Evolutionary conservation across 108 stramenopile genomes (phyloP), one percentile per base, ranked within the genome.

Genomic region (Cyclostephanos invisitatus): DNA sequence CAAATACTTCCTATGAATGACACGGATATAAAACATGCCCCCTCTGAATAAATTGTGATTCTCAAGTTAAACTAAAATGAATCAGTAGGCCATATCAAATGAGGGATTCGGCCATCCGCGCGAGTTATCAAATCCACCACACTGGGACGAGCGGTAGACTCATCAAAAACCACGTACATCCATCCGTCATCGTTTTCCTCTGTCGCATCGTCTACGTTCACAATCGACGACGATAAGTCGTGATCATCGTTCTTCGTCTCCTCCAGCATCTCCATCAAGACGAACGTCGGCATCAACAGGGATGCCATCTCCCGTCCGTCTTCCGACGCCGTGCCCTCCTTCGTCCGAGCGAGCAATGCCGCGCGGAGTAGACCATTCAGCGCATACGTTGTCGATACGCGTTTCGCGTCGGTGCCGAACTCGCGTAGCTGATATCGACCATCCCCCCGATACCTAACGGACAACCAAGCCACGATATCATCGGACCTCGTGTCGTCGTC

Each of bases 71-170:
- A 87, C 69, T 69, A 89, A 68, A 89, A 89, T n/a, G 88, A 89
- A 63, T 89, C 88, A 5, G 86, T 63, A 5, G 88, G 88, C 88
- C 88, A 89, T 70, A 89, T 85, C 68, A 89, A 73, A 73, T 89
- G 86, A 20, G 62, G 82, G n/a, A 64, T 49, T 11, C 51, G 46
- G 67, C 50, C 55, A 9, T 27, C 44, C 8, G 54, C 38, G 7
- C 62, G 40, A 17, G 62, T 68, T 11, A 62, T 59, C 54, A 62
- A 65, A n/a, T 77, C 65, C 32, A 63, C 46, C 11, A 78, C 29
- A 22, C 67, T 74, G 32, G 42, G 51, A 28, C 47, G 49, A 21
- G 44, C 42, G 24, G 4, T 7, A 14, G 44, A 46, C 14, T 75
- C 50, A 29, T 79, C 67, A 18, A 85, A 68, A 36, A 61, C 24